These are phyloP conservation scores for Eleusine indica DNA, from an alignment of 176 grass and related monocot genomes.

Conservation along the genomic window DNA sequence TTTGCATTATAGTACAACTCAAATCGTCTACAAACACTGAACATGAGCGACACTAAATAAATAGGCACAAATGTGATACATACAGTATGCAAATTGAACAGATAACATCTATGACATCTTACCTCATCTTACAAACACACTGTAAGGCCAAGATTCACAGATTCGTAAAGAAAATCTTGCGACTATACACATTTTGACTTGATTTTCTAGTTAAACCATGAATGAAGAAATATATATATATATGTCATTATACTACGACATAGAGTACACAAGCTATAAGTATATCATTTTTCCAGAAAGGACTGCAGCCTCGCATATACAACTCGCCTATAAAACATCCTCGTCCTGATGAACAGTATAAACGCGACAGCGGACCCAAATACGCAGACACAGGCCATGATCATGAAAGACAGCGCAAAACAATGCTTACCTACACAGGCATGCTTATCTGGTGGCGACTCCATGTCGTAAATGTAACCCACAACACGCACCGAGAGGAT, in stretches of 20 bases:
- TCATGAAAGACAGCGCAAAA: slow-evolving; percentile 64
- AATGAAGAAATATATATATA: background rate
- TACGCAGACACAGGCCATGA: slow-evolving; percentile 61
- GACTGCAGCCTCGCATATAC: slow-evolving; percentile 40
- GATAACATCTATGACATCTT: background rate
- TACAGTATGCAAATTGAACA: background rate
- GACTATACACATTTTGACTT: background rate
- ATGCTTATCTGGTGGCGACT: slow-evolving; percentile 38
- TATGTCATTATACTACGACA: too few relatives aligned
- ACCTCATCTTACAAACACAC: background rate
- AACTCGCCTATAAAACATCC: slow-evolving; percentile 62
- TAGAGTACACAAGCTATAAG: too few relatives aligned
- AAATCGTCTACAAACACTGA: background rate
- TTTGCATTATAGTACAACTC: background rate
- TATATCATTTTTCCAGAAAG: slow-evolving; percentile 23
- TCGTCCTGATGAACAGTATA: slow-evolving; percentile 59
- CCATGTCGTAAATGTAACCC: slow-evolving; percentile 66
- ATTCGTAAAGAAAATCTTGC: too few relatives aligned
- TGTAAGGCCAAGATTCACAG: background rate
- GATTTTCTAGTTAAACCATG: background rate
- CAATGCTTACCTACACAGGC: slow-evolving; percentile 59
- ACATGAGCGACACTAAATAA: background rate
- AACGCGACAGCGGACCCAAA: slow-evolving; percentile 44
- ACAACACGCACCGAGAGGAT: slow-evolving; percentile 72
- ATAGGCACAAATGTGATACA: too few relatives aligned